Evolutionary conservation across 2,329 filamentous ascomycete genomes (phyloP).

Genomic region (Aureobasidium sp.): DNA sequence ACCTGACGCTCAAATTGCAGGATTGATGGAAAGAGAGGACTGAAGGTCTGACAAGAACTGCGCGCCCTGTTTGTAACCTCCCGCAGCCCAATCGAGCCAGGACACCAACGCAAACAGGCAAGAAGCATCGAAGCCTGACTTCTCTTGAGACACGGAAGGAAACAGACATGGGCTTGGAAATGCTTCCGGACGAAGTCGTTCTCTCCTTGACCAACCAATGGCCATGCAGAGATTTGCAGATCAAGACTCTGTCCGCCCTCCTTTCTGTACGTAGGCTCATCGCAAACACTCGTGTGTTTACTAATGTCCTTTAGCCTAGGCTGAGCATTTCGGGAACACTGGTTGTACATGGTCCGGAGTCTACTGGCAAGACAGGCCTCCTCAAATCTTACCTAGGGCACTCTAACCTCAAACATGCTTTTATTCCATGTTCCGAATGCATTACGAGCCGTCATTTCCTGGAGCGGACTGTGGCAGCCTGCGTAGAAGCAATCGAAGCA

Average conservation of each 20-base stretch:
- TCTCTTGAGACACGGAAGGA: constrained; percentile 2
- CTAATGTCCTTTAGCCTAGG: constrained; percentile 42
- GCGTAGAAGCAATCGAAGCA: constrained; percentile 31
- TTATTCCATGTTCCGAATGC: constrained; percentile 66
- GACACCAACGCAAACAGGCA: background rate
- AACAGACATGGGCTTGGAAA: constrained; percentile 19
- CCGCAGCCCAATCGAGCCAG: background rate
- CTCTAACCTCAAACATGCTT: constrained; percentile 48
- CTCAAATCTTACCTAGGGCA: constrained; percentile 54
- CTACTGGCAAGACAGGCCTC: constrained; percentile 78
- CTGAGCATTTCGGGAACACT: constrained; percentile 67
- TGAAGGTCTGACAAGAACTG: background rate
- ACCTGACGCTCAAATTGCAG: too few relatives aligned
- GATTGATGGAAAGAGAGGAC: background rate
- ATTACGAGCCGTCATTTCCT: constrained; percentile 72
- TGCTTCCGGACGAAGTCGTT: constrained; percentile 32
- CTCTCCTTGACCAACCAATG: constrained; percentile 32
- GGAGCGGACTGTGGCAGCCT: constrained; percentile 58
- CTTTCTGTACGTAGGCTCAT: constrained; percentile 34
- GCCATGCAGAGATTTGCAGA: constrained; percentile 39
- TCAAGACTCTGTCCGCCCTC: constrained; percentile 40
- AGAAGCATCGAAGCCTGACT: background rate
- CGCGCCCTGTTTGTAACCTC: background rate
- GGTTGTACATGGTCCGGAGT: constrained; percentile 75
- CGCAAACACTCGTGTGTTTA: background rate